Conservation (phyloP, 78 protist genomes). For the Protostelium mycophagum region DNA sequence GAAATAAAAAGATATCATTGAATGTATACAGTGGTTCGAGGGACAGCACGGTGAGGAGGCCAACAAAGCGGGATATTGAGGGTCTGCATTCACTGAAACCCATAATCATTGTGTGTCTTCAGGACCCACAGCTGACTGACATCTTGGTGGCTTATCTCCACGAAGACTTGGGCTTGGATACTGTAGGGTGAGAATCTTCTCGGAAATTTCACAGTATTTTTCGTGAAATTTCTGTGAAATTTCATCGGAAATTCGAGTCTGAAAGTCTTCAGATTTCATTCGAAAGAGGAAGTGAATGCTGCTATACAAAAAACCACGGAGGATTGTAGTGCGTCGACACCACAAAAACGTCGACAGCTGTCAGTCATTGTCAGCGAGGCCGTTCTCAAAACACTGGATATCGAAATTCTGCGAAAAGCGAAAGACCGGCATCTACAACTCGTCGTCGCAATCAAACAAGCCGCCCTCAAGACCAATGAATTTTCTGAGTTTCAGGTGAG, state of each 20-base stretch:
- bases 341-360: too few species aligned
- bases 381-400: neutral
- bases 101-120: neutral
- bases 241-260: too few species aligned
- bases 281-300: too few species aligned
- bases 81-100: neutral
- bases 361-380: neutral
- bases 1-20: too few species aligned
- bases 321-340: too few species aligned
- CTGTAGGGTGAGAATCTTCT: neutral
- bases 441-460: neutral
- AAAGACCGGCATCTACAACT: neutral
- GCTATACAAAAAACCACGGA: too few species aligned
- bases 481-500: neutral
- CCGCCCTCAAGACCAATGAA: neutral
- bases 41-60: too few species aligned
- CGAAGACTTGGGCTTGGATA: neutral
- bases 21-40: too few species aligned
- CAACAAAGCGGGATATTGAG: too few species aligned
- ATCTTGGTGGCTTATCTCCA: neutral
- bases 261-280: too few species aligned
- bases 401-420: neutral
- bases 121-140: neutral
- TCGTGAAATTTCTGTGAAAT: too few species aligned
- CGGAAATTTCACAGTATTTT: too few species aligned